These are phyloP conservation scores for Mimosa bimucronata DNA, from an alignment of 306 rosid genomes.

Conservation along the genomic window DNA sequence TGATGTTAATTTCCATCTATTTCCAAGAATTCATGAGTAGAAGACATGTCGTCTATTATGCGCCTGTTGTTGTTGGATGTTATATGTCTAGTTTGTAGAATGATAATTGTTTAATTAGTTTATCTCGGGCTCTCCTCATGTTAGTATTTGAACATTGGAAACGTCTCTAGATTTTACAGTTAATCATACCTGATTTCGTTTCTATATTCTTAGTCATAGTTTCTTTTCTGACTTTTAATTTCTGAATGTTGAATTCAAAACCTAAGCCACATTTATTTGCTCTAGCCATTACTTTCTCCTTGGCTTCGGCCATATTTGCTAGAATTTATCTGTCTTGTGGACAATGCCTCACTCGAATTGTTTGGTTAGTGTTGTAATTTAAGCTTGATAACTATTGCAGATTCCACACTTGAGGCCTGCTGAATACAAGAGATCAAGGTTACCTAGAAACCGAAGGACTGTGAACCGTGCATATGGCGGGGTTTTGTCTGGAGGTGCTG, in stretches of 20 bases:
- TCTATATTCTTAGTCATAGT: not conserved
- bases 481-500: conserved; percentile 75
- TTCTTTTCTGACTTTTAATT: not conserved
- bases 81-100: not conserved
- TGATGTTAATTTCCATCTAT: not conserved
- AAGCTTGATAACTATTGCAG: conserved; percentile 40
- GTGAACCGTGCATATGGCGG: conserved; percentile 80
- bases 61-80: not conserved
- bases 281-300: not conserved
- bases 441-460: conserved; percentile 75
- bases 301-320: not conserved
- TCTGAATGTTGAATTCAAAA: too few relatives aligned
- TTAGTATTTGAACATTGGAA: not conserved
- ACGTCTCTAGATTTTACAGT: not conserved
- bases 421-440: conserved; percentile 75
- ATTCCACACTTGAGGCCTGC: conserved; percentile 83
- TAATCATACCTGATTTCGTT: not conserved
- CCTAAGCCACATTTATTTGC: not conserved
- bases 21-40: not conserved
- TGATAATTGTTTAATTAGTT: not conserved
- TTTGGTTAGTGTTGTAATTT: conserved; percentile 3
- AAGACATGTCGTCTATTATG: not conserved
- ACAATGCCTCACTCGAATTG: not conserved
- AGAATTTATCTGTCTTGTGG: not conserved
- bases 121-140: not conserved